Conservation (phyloP, 179 eudicot species). For the Nepenthes alata region DNA sequence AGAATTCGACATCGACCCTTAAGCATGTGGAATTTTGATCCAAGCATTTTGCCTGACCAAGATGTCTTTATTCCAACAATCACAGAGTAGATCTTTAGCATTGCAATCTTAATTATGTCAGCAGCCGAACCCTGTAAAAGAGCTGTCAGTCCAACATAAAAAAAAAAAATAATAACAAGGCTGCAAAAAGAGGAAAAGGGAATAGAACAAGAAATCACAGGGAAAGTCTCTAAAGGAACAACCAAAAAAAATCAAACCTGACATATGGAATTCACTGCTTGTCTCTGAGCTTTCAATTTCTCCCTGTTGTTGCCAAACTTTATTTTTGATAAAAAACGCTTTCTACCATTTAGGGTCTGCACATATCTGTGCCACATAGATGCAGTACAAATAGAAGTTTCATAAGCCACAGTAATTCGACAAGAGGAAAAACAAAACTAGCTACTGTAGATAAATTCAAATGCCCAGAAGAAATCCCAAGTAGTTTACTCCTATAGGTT, state of each 20-base stretch:
- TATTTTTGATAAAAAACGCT: slow-evolving; percentile 82
- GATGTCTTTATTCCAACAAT: slow-evolving; percentile 34
- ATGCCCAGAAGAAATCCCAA: too few species aligned
- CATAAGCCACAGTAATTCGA: neutral
- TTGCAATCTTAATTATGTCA: slow-evolving; percentile 89
- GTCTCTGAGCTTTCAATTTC: slow-evolving; percentile 91
- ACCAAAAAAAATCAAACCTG: slow-evolving; percentile 37
- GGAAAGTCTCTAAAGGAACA: neutral
- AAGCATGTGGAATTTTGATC: slow-evolving; percentile 47
- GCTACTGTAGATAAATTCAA: too few species aligned
- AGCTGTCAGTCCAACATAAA: neutral
- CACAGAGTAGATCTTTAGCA: slow-evolving; percentile 61
- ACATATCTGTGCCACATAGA: slow-evolving; percentile 47
- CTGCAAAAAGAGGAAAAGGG: neutral
- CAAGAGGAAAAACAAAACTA: too few species aligned
- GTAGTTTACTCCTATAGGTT: too few species aligned
- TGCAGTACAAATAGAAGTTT: neutral
- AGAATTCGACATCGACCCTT: slow-evolving; percentile 77
- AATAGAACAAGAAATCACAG: neutral
- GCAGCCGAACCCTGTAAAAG: slow-evolving; percentile 85
- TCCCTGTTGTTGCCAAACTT: slow-evolving; percentile 69
- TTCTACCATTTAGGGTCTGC: slow-evolving; percentile 81
- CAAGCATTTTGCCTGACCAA: slow-evolving; percentile 19
- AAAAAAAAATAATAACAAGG: too few species aligned
- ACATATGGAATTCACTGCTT: slow-evolving; percentile 98